These are phyloP conservation scores for Schizosaccharomyces osmophilus DNA, from an alignment of 805 yeast species.

Conservation along the genomic window DNA sequence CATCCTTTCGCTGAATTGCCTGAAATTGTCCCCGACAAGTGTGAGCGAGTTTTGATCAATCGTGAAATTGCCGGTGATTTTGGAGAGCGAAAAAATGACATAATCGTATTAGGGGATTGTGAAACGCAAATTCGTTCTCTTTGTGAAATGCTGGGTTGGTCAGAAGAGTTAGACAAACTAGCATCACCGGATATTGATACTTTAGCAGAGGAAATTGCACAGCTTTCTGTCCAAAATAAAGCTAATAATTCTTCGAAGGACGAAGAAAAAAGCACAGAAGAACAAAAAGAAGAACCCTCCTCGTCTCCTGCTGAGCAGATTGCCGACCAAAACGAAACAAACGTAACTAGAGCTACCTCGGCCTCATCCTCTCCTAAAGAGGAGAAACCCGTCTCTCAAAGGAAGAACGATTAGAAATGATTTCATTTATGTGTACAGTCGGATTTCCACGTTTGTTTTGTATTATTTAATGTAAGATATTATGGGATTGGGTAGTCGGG, in stretches of 20 bases:
- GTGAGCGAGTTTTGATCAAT: slow-evolving; percentile 45
- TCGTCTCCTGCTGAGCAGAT: not conserved
- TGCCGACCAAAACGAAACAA: not conserved
- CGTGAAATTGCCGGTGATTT: slow-evolving; percentile 52
- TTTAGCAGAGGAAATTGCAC: not conserved
- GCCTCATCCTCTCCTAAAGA: no score
- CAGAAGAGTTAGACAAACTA: slow-evolving; percentile 4
- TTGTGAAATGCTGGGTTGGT: slow-evolving; percentile 41
- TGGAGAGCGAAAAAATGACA: slow-evolving; percentile 33
- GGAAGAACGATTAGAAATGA: no score
- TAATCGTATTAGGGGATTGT: slow-evolving; percentile 35
- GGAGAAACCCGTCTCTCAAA: no score
- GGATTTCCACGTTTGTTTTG: no score
- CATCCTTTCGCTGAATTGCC: slow-evolving; percentile 79
- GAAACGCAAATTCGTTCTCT: slow-evolving; percentile 37
- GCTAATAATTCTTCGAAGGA: not conserved
- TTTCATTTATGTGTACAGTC: no score
- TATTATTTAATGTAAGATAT: no score
- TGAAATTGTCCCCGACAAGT: slow-evolving; percentile 17
- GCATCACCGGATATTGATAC: not conserved
- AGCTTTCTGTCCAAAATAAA: not conserved
- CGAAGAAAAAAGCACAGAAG: not conserved
- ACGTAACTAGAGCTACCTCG: no score
- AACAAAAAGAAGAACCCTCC: not conserved
- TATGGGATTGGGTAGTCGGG: no score